A percentile compares a stretch with the other conserved stretches of the same genome.
phyloP scores from a whole-genome alignment of 2,329 filamentous ascomycete species.

The Calonectria ilicicola region DNA sequence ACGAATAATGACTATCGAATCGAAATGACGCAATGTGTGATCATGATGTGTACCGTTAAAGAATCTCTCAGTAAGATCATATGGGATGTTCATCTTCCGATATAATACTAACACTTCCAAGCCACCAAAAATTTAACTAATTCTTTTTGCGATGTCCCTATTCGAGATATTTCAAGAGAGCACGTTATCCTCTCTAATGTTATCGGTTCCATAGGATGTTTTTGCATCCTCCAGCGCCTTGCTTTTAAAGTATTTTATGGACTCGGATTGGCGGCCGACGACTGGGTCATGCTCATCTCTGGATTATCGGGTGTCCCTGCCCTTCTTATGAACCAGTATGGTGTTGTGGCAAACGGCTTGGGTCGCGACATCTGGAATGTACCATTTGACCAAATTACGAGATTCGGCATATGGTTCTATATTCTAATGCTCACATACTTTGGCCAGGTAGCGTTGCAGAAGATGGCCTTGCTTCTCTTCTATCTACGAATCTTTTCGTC shows the following conservation, averaged over 20 bases:
- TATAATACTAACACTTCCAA: background rate
- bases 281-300: background rate
- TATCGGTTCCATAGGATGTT: background rate
- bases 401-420: background rate
- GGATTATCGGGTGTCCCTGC: background rate
- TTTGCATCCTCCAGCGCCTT: background rate
- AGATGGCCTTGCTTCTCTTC: background rate
- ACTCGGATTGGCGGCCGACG: background rate
- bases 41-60: background rate
- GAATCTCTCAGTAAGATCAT: background rate
- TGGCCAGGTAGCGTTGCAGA: background rate
- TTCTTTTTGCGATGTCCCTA: background rate
- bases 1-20: background rate
- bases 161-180: background rate
- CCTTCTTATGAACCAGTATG: background rate
- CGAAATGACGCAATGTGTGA: background rate
- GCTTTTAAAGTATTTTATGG: background rate
- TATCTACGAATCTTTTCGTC: background rate
- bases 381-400: background rate
- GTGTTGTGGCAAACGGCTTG: background rate
- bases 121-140: background rate
- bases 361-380: background rate
- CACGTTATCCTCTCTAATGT: background rate
- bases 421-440: conserved; percentile 51
- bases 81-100: background rate